These are phyloP conservation scores for Naganishia vishniacii DNA, from an alignment of 768 basidiomycete genomes.

Conservation along the genomic window DNA sequence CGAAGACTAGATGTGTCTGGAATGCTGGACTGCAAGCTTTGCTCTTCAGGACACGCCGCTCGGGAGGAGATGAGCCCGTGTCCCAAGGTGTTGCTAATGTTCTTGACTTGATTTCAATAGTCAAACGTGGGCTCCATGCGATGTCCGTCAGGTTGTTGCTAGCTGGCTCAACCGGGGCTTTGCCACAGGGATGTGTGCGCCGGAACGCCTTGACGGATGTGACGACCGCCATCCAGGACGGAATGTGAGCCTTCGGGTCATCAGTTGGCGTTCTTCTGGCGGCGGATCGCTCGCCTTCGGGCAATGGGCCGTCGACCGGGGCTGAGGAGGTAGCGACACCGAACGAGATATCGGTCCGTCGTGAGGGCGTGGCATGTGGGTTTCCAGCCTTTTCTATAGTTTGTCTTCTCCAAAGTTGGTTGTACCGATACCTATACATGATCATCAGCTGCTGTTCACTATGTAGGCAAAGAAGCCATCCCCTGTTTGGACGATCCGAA, in stretches of 20 bases:
- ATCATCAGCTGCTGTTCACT: too few species aligned
- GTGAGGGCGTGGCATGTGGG: conserved; percentile 11
- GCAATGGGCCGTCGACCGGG: not conserved
- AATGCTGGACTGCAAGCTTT: not conserved
- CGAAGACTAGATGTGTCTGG: not conserved
- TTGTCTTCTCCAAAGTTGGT: not conserved
- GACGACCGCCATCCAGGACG: not conserved
- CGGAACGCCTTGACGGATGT: conserved; percentile 9
- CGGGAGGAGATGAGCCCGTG: not conserved
- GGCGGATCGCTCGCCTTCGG: not conserved
- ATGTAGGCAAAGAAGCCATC: too few species aligned
- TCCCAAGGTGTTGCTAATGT: not conserved
- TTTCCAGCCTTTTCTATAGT: not conserved
- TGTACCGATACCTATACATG: too few species aligned
- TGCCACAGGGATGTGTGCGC: not conserved
- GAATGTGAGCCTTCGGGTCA: too few species aligned
- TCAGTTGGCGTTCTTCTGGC: not conserved
- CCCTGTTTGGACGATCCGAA: too few species aligned
- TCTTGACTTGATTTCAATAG: not conserved
- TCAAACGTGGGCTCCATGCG: not conserved
- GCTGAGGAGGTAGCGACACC: conserved; percentile 11
- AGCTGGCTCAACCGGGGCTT: too few species aligned
- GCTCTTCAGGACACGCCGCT: not conserved
- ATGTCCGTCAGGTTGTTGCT: too few species aligned
- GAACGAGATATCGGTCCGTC: not conserved